Evolutionary conservation across 1,284 basidiomycete species (phyloP).

Genomic region (Jaminaea rosea): DNA sequence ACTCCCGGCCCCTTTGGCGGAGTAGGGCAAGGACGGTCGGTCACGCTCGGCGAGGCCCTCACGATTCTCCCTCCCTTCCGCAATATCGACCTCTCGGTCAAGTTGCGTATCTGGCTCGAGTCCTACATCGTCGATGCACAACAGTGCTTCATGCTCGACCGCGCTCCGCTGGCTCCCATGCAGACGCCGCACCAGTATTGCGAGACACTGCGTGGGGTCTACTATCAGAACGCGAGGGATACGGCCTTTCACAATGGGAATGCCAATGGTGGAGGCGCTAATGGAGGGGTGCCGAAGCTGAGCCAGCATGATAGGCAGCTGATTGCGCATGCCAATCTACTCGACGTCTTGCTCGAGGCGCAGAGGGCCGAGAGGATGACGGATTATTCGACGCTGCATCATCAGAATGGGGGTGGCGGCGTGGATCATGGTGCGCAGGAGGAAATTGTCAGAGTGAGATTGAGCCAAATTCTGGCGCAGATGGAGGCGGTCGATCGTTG

Average conservation of each 20-base stretch:
- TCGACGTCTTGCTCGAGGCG: slow-evolving; percentile 6
- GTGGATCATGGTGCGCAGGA: neutral
- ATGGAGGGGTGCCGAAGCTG: neutral
- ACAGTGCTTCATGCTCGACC: slow-evolving; percentile 29
- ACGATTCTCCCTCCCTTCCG: slow-evolving; percentile 35
- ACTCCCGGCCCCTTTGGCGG: neutral
- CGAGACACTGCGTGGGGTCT: neutral
- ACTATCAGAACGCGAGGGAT: too few species aligned
- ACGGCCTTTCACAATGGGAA: too few species aligned
- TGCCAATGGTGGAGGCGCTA: too few species aligned
- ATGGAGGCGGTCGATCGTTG: slow-evolving; percentile 8
- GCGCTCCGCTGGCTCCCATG: slow-evolving; percentile 20
- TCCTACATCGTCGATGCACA: slow-evolving; percentile 34
- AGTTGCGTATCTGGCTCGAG: slow-evolving; percentile 35
- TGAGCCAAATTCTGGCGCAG: slow-evolving; percentile 1
- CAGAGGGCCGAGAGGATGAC: neutral
- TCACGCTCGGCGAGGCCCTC: slow-evolving; percentile 31
- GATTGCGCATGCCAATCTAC: slow-evolving; percentile 7
- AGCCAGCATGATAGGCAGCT: slow-evolving; percentile 5
- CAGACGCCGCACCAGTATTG: slow-evolving; percentile 8
- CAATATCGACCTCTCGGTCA: slow-evolving; percentile 30
- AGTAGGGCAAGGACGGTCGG: slow-evolving; percentile 11
- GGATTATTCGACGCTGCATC: neutral
- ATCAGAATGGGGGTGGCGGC: neutral
- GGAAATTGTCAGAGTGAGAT: neutral